Conservation (phyloP, 225 moss, liverwort and hornwort species). For the Physcomitrellopsis africana region DNA sequence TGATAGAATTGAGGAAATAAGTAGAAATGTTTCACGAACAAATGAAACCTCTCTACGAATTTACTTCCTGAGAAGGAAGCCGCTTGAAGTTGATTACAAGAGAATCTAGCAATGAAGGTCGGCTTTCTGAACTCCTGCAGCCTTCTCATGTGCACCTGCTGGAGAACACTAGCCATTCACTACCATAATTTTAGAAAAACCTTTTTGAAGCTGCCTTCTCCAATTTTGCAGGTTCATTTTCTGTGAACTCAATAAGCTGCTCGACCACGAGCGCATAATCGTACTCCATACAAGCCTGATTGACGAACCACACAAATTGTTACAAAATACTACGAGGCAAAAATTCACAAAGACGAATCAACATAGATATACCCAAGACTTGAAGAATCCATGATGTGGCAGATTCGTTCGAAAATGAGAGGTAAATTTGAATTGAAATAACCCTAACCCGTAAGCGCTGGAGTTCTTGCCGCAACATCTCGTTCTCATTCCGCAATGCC, state of each 20-base stretch:
- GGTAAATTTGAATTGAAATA: not conserved
- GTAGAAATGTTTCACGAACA: conserved; percentile 11
- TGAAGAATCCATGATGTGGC: not conserved
- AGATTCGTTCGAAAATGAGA: not conserved
- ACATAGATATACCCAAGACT: not conserved
- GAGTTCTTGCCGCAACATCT: conserved; percentile 79
- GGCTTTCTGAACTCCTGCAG: not conserved
- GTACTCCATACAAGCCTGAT: conserved; percentile 67
- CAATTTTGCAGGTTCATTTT: conserved; percentile 51
- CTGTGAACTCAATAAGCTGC: conserved; percentile 92
- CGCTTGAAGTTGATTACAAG: conserved; percentile 9
- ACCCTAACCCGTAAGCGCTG: conserved; percentile 60
- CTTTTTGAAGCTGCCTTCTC: conserved; percentile 50
- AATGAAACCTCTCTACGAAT: conserved; percentile 11
- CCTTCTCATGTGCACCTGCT: not conserved
- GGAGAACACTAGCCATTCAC: not conserved
- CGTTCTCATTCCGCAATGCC: conserved; percentile 83
- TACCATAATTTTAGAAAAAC: conserved; percentile 37
- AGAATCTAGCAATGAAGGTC: not conserved
- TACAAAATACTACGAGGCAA: conserved; percentile 12
- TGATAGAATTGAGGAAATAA: conserved; percentile 10
- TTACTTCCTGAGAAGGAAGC: conserved; percentile 19
- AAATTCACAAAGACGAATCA: not conserved
- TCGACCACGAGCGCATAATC: conserved; percentile 82
- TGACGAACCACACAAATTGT: conserved; percentile 16